Evolutionary conservation across 495 filamentous ascomycete genomes (phyloP), one percentile per base, ranked within the genome.

Genomic region (Penicillium desertorum): DNA sequence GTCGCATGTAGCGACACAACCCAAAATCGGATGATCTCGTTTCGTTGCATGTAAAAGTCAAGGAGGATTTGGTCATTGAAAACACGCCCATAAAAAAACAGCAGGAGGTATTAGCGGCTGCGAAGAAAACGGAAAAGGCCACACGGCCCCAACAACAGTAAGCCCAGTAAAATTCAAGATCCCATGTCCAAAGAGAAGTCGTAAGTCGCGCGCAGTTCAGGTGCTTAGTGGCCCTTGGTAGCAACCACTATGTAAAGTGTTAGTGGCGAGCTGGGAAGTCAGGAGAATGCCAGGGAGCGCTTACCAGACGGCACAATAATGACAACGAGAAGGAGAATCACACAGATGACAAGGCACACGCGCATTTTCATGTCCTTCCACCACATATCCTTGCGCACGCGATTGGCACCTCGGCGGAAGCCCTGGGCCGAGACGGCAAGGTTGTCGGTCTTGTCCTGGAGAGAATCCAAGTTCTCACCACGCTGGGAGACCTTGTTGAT

Each of bases 321-420:
- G 68, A 98, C 83, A 54, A 96, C 76, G 55, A 98, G 80, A 60
- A 98, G 76, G 51, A 97, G 78, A 65, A 96, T 87, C 73, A 98
- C 87, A 57, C 90, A 93, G 54, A 87, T 80, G 57, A 91, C 88
- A 65, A 99, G 78, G 73, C 92, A 98, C 77, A 97, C 94, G 67
- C 93, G 86, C 94, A 98, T 99, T 83, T 96, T 96, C 91, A 98
- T 96, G 73, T 98, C 93, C 83, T 92, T 89, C 88, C 86, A 88
- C 86, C 85, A 91, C 87, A 96, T 96, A 70, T 91, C 80, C 83
- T 97, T 98, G 64, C 93, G 84, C 56, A 98, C 93, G 61, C 90
- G 82, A 77, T 97, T 98, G 66, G 94, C 94, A 57, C 94, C 92
- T 54, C 91, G 86, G 63, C 92, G 90, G 83, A 98, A 98, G 49